A percentile compares a stretch with the other conserved stretches of the same genome.
phyloP scores from a whole-genome alignment of 2,329 filamentous ascomycete genomes.

The Claviceps pazoutovae region DNA sequence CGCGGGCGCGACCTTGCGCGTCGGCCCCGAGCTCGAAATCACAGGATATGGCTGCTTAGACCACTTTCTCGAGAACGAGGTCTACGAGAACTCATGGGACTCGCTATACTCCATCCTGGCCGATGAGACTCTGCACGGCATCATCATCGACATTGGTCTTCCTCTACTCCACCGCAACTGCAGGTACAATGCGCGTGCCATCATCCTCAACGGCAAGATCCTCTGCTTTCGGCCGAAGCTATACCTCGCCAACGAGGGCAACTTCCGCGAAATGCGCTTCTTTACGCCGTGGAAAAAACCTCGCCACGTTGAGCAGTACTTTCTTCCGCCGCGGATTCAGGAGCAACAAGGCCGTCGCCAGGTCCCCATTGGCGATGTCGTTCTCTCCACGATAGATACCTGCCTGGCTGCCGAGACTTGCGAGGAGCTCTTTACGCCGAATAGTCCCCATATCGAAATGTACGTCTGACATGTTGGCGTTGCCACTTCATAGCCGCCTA shows the following conservation, averaged over 20 bases:
- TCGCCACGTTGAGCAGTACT: conserved; percentile 19
- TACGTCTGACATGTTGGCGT: neutral
- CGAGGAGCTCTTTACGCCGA: conserved; percentile 4
- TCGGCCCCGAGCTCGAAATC: conserved; percentile 39
- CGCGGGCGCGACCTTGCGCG: conserved; percentile 46
- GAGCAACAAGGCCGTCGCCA: conserved; percentile 19
- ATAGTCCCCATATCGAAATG: conserved; percentile 13
- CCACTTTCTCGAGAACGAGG: conserved; percentile 38
- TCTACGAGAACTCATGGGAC: conserved; percentile 19
- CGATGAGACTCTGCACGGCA: conserved; percentile 23
- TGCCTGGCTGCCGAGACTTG: conserved; percentile 20
- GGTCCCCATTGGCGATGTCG: conserved; percentile 25
- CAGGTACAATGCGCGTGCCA: conserved; percentile 8
- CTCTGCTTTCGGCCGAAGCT: conserved; percentile 39
- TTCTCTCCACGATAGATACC: conserved; percentile 23
- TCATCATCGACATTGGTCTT: conserved; percentile 21
- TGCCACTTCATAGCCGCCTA: neutral
- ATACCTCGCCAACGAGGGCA: conserved; percentile 21
- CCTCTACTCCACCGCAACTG: conserved; percentile 27
- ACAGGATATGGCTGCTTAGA: conserved; percentile 12
- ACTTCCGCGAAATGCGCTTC: conserved; percentile 22
- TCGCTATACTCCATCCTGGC: conserved; percentile 19
- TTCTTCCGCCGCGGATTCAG: conserved; percentile 17
- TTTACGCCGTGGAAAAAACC: conserved; percentile 25
- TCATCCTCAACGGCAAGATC: conserved; percentile 44